A percentile compares a stretch with the other conserved stretches of the same genome.
Evolutionary conservation across 1,139 yeast species (phyloP).

Genomic region (Citeromyces siamensis): DNA sequence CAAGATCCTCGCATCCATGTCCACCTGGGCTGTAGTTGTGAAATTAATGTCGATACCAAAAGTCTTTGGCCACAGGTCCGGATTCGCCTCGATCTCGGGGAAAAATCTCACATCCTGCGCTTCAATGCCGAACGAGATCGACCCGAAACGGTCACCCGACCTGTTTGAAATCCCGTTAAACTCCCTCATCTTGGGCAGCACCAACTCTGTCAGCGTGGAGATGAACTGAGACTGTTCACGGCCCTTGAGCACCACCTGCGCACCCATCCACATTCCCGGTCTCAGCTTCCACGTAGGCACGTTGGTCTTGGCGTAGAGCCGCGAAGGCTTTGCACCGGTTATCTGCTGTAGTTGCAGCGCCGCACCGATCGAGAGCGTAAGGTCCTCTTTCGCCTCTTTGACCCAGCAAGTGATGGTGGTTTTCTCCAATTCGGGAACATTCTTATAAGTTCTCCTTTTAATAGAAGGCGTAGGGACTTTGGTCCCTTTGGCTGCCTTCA

Average conservation of each 20-base stretch:
- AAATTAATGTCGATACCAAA: constrained; percentile 81
- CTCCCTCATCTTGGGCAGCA: constrained; percentile 85
- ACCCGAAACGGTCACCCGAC: constrained; percentile 80
- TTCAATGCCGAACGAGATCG: constrained; percentile 73
- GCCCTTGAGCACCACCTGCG: constrained; percentile 68
- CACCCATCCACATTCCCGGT: constrained; percentile 88
- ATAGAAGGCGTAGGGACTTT: constrained; percentile 63
- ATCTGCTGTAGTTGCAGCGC: constrained; percentile 81
- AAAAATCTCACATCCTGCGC: constrained; percentile 70
- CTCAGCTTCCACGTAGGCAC: constrained; percentile 83
- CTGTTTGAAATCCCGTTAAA: constrained; percentile 66
- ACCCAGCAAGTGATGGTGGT: constrained; percentile 69
- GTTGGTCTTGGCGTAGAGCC: constrained; percentile 64
- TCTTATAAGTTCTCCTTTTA: constrained; percentile 47
- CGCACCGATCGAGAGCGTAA: constrained; percentile 69
- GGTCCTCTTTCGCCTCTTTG: constrained; percentile 59
- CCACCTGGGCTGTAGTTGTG: constrained; percentile 85
- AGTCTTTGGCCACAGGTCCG: constrained; percentile 80
- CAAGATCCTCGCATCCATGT: constrained; percentile 81
- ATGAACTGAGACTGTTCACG: constrained; percentile 80
- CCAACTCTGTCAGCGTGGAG: constrained; percentile 79
- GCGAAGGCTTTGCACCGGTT: constrained; percentile 76
- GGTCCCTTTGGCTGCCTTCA: constrained; percentile 53
- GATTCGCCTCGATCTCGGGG: constrained; percentile 90
- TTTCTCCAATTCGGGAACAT: constrained; percentile 59